Evolutionary conservation across 371 early-diverging fungal genomes (phyloP).

Genomic region (Mucor sp.): DNA sequence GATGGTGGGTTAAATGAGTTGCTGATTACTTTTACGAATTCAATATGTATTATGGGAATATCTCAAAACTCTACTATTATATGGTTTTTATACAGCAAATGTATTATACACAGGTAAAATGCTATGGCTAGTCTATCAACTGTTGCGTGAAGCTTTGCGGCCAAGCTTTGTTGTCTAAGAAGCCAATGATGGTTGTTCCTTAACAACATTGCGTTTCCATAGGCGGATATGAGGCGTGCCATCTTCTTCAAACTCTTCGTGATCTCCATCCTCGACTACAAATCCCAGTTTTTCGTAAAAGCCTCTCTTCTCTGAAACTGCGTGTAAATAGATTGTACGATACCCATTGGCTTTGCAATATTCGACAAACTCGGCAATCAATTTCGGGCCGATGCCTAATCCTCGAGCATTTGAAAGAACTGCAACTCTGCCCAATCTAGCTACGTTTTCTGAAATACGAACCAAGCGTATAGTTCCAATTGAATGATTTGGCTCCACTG

Average conservation of each 20-base stretch:
- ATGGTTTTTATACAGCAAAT: too few species aligned
- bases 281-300: constrained; percentile 48
- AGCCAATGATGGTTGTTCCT: too few species aligned
- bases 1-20: too few species aligned
- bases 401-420: constrained; percentile 42
- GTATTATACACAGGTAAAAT: too few species aligned
- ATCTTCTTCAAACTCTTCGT: constrained; percentile 37
- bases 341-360: constrained; percentile 15
- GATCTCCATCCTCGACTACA: constrained; percentile 30
- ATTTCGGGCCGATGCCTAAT: constrained; percentile 24
- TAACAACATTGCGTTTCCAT: constrained; percentile 21
- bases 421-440: constrained; percentile 45
- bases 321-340: constrained; percentile 30
- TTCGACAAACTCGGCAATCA: constrained; percentile 27
- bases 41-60: too few species aligned
- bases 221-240: constrained; percentile 47
- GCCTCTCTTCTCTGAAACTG: constrained; percentile 39
- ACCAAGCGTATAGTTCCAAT: constrained; percentile 37
- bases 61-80: too few species aligned
- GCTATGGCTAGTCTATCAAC: too few species aligned
- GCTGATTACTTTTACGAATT: too few species aligned
- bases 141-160: too few species aligned
- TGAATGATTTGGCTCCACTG: constrained; percentile 17
- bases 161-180: too few species aligned
- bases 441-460: constrained; percentile 18